Evolutionary conservation across 441 rosid genomes (phyloP).

Genomic region (Melastoma candidum): DNA sequence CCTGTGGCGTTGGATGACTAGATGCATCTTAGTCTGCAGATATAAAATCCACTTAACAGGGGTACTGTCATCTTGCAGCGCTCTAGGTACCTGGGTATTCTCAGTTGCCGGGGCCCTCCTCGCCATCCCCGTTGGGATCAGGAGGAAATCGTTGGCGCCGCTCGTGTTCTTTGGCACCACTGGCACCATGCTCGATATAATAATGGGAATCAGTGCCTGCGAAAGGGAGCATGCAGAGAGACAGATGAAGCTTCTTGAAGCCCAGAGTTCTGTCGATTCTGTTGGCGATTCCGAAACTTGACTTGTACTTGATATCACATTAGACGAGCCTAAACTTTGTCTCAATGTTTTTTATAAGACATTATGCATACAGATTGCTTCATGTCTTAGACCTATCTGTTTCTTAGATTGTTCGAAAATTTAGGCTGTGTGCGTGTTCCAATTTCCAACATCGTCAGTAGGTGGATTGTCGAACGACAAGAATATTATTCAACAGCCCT

Average conservation of each 20-base stretch:
- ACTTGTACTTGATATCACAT: neutral
- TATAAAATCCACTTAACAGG: neutral
- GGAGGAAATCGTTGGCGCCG: slow-evolving; percentile 70
- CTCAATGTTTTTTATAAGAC: too few species aligned
- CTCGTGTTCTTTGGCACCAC: slow-evolving; percentile 94
- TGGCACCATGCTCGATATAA: slow-evolving; percentile 92
- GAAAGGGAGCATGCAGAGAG: slow-evolving; percentile 92
- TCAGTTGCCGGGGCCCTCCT: slow-evolving; percentile 73
- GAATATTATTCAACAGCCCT: too few species aligned
- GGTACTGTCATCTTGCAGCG: slow-evolving; percentile 31
- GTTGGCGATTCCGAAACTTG: slow-evolving; percentile 22
- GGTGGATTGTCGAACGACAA: too few species aligned
- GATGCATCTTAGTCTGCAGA: neutral
- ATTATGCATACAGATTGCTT: too few species aligned
- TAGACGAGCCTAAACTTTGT: too few species aligned
- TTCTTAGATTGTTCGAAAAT: too few species aligned
- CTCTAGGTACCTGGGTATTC: slow-evolving; percentile 92
- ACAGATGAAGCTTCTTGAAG: slow-evolving; percentile 65
- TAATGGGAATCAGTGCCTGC: slow-evolving; percentile 72
- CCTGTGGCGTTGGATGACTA: neutral
- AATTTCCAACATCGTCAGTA: too few species aligned
- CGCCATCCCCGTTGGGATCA: slow-evolving; percentile 88
- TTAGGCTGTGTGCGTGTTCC: too few species aligned
- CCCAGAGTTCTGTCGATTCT: slow-evolving; percentile 29
- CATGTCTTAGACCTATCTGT: too few species aligned